Conservation (phyloP, 2,329 filamentous ascomycete species). For the Sclerotiophoma versabilis region DNA sequence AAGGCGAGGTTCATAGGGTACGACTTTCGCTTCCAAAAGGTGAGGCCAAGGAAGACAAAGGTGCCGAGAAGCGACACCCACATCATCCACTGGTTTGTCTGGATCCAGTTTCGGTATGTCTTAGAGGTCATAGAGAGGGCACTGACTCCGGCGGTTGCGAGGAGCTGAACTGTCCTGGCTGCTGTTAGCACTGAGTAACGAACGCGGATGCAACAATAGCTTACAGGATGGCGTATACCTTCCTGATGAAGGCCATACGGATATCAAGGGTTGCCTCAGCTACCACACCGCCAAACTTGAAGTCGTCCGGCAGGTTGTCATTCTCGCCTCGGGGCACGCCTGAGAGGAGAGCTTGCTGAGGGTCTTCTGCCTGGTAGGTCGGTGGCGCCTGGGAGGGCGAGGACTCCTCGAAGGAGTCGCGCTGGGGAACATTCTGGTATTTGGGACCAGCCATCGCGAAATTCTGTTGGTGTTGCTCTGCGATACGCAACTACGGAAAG, state of each 20-base stretch:
- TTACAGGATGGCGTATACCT: constrained; percentile 94
- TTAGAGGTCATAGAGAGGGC: constrained; percentile 84
- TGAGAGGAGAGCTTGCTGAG: constrained; percentile 66
- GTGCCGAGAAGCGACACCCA: constrained; percentile 73
- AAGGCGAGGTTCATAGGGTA: constrained; percentile 96
- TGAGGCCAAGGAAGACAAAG: constrained; percentile 48
- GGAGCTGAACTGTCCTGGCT: constrained; percentile 79
- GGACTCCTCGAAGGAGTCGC: constrained; percentile 80
- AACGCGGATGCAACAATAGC: constrained; percentile 34
- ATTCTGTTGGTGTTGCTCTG: not conserved
- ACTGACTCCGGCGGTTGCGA: constrained; percentile 82
- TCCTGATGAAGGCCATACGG: constrained; percentile 94
- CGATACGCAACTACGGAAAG: constrained; percentile 4
- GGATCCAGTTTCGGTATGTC: constrained; percentile 85
- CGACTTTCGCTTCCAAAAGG: constrained; percentile 59
- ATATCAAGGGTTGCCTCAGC: constrained; percentile 95
- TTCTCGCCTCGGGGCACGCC: constrained; percentile 76
- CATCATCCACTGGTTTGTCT: constrained; percentile 81
- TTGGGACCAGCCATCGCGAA: constrained; percentile 75
- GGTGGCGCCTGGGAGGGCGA: constrained; percentile 66
- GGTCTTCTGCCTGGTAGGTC: constrained; percentile 72
- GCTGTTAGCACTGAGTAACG: constrained; percentile 19
- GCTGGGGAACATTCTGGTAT: constrained; percentile 82
- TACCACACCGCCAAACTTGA: constrained; percentile 96
- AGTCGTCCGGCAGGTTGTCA: constrained; percentile 95